Conservation (phyloP, 441 rosid genomes). For the Jatropha podagrica region DNA sequence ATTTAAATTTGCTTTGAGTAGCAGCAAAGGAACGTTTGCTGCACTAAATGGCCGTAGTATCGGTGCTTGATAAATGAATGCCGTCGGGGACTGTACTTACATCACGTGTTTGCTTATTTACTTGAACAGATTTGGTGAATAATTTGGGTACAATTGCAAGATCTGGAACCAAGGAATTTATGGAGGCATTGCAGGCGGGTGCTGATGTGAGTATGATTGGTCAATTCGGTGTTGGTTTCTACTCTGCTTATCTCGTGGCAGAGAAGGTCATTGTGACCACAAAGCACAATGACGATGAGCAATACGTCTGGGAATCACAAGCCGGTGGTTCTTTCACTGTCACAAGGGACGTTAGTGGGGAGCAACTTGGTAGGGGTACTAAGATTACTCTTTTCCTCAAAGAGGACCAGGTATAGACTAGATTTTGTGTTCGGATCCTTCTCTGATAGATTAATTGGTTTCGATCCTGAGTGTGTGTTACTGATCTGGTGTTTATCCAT, state of each 20-base stretch:
- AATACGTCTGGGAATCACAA: slow-evolving; percentile 90
- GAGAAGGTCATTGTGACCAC: slow-evolving; percentile 77
- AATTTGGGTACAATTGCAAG: slow-evolving; percentile 95
- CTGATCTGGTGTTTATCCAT: neutral
- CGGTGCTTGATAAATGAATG: neutral
- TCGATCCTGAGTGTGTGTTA: neutral
- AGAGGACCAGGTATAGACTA: slow-evolving; percentile 59
- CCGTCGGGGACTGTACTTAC: neutral
- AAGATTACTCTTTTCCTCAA: slow-evolving; percentile 80
- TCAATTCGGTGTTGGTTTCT: slow-evolving; percentile 93
- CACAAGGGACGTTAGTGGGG: slow-evolving; percentile 72
- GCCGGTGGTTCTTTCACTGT: slow-evolving; percentile 96
- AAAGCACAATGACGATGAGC: slow-evolving; percentile 86
- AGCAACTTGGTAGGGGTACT: slow-evolving; percentile 84
- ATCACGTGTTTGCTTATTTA: neutral
- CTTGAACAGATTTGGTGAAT: slow-evolving; percentile 69
- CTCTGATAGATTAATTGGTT: neutral
- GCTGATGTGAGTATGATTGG: slow-evolving; percentile 99
- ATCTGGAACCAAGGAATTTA: slow-evolving; percentile 95
- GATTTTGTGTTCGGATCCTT: neutral
- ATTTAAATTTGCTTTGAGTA: no score
- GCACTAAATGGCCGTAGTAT: no score
- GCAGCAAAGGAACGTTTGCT: neutral
- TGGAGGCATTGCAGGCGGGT: slow-evolving; percentile 95
- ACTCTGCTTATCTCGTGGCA: slow-evolving; percentile 87